These are phyloP conservation scores for Vaccinium myrtillus DNA, from an alignment of 148 eudicot genomes.

Conservation along the genomic window DNA sequence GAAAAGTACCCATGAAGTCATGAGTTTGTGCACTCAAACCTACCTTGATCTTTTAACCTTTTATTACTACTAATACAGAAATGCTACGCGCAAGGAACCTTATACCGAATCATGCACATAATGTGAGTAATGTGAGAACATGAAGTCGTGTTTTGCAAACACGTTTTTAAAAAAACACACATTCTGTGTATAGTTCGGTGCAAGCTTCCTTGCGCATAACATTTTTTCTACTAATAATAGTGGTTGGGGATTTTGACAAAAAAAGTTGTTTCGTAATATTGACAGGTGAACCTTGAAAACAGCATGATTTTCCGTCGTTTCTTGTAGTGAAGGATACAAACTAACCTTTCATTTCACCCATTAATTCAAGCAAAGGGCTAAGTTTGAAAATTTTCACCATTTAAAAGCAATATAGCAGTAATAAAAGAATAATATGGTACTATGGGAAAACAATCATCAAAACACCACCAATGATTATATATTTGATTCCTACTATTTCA, in stretches of 20 bases:
- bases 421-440: not conserved
- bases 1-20: not conserved
- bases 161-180: no score
- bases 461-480: not conserved
- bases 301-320: not conserved
- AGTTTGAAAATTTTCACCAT: not conserved
- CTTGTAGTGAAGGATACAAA: not conserved
- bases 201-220: no score
- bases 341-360: not conserved
- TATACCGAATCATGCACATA: no score
- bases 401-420: not conserved
- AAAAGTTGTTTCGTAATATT: not conserved
- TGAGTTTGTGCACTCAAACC: not conserved
- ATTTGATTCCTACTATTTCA: not conserved
- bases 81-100: no score
- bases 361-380: constrained; percentile 1
- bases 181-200: no score
- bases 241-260: not conserved
- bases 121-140: no score
- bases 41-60: not conserved
- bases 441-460: not conserved
- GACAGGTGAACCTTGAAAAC: not conserved
- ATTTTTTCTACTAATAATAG: no score
- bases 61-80: not conserved
- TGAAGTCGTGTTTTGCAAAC: no score